These are phyloP conservation scores for Yarrowia bubula DNA, from an alignment of 805 yeast genomes.

Conservation along the genomic window DNA sequence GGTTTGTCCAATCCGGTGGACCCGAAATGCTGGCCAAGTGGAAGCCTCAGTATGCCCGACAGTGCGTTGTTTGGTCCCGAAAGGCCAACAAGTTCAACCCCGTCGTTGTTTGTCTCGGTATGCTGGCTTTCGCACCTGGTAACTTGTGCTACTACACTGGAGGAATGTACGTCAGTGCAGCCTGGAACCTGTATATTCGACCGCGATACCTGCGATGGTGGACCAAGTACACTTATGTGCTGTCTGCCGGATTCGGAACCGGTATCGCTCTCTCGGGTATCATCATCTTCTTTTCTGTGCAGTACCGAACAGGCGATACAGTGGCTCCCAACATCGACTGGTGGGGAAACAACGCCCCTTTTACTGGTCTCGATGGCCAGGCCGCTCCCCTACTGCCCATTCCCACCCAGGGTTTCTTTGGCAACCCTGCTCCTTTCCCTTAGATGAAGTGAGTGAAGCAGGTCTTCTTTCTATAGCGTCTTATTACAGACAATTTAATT, in stretches of 20 bases:
- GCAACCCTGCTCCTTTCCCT: background rate
- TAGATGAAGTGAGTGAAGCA: background rate
- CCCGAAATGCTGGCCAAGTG: constrained; percentile 30
- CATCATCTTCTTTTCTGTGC: constrained; percentile 46
- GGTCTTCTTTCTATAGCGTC: background rate
- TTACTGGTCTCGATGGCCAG: background rate
- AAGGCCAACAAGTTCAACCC: background rate
- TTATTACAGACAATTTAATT: no score
- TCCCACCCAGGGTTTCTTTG: background rate
- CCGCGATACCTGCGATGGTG: constrained; percentile 48
- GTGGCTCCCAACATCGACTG: constrained; percentile 38
- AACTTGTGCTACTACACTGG: constrained; percentile 45
- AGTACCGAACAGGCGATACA: constrained; percentile 36
- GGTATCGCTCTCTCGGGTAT: constrained; percentile 52
- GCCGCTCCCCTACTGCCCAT: background rate
- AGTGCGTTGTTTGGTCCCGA: background rate
- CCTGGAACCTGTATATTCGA: constrained; percentile 48
- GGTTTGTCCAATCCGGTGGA: background rate
- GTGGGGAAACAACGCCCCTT: constrained; percentile 48
- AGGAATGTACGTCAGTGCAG: constrained; percentile 43
- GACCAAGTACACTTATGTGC: constrained; percentile 52
- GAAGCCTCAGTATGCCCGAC: background rate
- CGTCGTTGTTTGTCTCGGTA: background rate
- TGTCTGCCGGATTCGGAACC: constrained; percentile 49
- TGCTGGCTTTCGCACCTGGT: background rate